These are phyloP conservation scores for Xerocomellus dryophilus DNA, from an alignment of 768 basidiomycete genomes.

Conservation along the genomic window DNA sequence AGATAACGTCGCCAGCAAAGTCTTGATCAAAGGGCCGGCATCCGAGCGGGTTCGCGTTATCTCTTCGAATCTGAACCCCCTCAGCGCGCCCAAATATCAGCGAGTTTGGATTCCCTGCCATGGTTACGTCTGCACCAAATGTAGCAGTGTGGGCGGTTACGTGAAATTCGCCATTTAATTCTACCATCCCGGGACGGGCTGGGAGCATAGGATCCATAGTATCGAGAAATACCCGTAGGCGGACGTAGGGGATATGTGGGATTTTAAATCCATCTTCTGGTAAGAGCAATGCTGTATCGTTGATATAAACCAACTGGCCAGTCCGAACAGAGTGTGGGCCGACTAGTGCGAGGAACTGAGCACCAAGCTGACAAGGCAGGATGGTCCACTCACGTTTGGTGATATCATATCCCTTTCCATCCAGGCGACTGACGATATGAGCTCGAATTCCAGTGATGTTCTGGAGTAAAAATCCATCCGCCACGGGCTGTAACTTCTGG, in stretches of 20 bases:
- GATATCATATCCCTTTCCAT: constrained; percentile 84
- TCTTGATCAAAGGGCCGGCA: constrained; percentile 52
- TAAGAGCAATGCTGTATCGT: constrained; percentile 55
- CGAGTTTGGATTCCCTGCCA: constrained; percentile 21
- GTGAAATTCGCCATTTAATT: constrained; percentile 44
- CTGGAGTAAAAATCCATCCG: constrained; percentile 71
- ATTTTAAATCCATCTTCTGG: constrained; percentile 22
- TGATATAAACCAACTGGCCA: constrained; percentile 80
- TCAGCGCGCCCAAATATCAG: constrained; percentile 48
- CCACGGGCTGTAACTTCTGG: constrained; percentile 58
- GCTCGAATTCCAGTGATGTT: constrained; percentile 78
- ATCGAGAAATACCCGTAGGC: constrained; percentile 58
- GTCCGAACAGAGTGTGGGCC: constrained; percentile 77
- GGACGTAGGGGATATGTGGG: constrained; percentile 40
- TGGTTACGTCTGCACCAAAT: constrained; percentile 66
- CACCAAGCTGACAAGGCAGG: not conserved
- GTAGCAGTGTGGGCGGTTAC: constrained; percentile 60
- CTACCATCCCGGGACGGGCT: constrained; percentile 37
- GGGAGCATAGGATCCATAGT: constrained; percentile 46
- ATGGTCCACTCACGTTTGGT: constrained; percentile 58
- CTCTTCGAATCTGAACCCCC: constrained; percentile 56
- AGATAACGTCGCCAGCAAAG: constrained; percentile 51
- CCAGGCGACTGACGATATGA: constrained; percentile 74
- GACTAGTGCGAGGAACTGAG: constrained; percentile 44
- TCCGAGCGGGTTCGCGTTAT: constrained; percentile 52